Conservation (phyloP, 2,329 filamentous ascomycete species). For the Aureobasidium sp. region DNA sequence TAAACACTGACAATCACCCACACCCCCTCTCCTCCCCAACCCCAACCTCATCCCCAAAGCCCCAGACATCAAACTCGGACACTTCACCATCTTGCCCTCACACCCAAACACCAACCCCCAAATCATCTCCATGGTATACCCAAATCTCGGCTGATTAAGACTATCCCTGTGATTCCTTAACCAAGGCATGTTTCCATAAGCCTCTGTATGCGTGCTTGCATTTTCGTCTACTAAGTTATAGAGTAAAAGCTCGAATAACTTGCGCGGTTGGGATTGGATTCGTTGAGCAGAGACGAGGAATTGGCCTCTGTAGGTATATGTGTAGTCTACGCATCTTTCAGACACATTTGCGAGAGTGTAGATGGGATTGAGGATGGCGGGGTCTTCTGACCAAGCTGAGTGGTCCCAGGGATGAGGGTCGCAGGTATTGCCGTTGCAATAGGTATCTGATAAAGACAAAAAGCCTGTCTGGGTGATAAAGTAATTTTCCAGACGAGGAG, state of each 20-base stretch:
- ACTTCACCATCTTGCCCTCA: background rate
- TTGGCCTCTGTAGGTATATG: slow-evolving; percentile 42
- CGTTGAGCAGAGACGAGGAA: slow-evolving; percentile 40
- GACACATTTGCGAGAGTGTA: background rate
- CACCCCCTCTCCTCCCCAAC: background rate
- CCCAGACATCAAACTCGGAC: background rate
- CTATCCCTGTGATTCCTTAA: background rate
- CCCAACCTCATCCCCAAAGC: background rate
- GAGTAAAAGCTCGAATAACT: slow-evolving; percentile 25
- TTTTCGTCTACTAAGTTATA: slow-evolving; percentile 15
- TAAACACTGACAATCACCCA: background rate
- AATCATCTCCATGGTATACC: background rate
- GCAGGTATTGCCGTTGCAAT: background rate
- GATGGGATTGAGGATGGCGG: background rate
- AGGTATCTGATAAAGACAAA: background rate
- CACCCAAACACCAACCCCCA: background rate
- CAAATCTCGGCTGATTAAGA: background rate
- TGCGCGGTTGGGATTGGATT: slow-evolving; percentile 33
- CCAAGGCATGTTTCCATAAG: background rate
- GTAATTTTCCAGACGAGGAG: background rate
- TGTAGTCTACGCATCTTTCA: slow-evolving; percentile 16
- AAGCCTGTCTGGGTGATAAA: background rate
- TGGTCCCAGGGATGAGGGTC: background rate
- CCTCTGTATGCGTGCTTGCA: background rate
- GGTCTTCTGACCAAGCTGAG: background rate